phyloP scores from a whole-genome alignment of 208 protist species.

The Acanthamoeba triangularis region DNA sequence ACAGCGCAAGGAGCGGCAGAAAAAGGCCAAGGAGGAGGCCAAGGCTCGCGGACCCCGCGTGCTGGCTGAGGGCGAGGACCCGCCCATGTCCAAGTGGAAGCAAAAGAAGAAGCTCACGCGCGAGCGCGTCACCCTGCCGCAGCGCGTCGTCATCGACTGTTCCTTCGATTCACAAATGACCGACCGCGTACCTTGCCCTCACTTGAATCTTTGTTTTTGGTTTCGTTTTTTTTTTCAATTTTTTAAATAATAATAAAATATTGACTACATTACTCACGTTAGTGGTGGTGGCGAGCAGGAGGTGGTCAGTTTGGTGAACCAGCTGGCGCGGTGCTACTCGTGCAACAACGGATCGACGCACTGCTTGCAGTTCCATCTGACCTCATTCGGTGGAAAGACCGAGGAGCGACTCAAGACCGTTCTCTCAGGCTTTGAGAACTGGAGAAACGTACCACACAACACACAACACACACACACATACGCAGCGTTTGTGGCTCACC shows the following conservation, averaged over 20 bases:
- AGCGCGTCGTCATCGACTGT: conserved; percentile 64
- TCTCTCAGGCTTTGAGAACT: conserved; percentile 50
- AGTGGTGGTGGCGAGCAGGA: neutral
- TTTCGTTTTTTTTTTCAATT: neutral
- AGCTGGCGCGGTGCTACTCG: conserved; percentile 63
- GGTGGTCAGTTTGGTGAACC: conserved; percentile 47
- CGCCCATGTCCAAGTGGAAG: conserved; percentile 60
- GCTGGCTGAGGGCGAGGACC: neutral
- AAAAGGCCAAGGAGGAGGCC: conserved; percentile 53
- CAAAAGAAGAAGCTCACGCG: conserved; percentile 40
- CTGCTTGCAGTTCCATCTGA: conserved; percentile 26
- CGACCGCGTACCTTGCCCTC: neutral
- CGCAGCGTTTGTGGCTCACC: neutral
- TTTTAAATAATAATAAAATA: neutral
- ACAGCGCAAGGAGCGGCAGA: conserved; percentile 37
- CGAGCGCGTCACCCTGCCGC: conserved; percentile 11
- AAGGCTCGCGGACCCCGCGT: neutral
- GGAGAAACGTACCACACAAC: conserved; percentile 32
- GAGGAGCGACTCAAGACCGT: neutral
- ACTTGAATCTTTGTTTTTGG: neutral
- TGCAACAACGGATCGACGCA: conserved; percentile 16
- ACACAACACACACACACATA: neutral
- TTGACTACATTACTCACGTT: too few species aligned
- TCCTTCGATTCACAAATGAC: conserved; percentile 65
- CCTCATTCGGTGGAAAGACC: conserved; percentile 30